Percentiles rank a stretch among this genome's conserved stretches.
Conservation (phyloP, 805 yeast species). For the Spathaspora girioi region DNA sequence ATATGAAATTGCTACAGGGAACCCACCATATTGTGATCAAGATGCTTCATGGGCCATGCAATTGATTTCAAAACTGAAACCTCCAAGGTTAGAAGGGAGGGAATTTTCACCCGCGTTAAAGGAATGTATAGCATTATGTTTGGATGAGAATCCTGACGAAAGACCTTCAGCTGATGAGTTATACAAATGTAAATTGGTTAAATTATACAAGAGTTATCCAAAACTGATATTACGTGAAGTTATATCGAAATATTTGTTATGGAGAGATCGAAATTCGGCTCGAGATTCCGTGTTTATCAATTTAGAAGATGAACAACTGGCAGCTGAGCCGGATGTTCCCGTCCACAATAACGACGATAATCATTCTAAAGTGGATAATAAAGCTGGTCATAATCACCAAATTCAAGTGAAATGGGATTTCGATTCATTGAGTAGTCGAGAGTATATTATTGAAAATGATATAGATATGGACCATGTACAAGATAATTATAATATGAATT, state of each 20-base stretch:
- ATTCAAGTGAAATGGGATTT: slow-evolving; percentile 80
- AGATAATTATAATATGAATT: slow-evolving; percentile 20
- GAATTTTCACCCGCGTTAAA: slow-evolving; percentile 73
- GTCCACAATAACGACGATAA: slow-evolving; percentile 8
- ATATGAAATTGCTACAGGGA: slow-evolving; percentile 93
- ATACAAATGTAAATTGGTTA: slow-evolving; percentile 68
- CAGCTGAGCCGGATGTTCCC: slow-evolving; percentile 7
- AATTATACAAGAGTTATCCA: slow-evolving; percentile 55
- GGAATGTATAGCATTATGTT: slow-evolving; percentile 85
- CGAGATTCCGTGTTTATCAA: slow-evolving; percentile 45
- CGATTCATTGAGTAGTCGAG: slow-evolving; percentile 72
- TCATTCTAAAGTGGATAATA: background rate
- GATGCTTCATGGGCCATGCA: slow-evolving; percentile 96
- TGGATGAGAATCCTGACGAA: slow-evolving; percentile 90
- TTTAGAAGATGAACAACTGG: slow-evolving; percentile 18
- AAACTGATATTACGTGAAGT: slow-evolving; percentile 67
- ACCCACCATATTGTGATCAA: slow-evolving; percentile 94
- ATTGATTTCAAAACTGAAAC: slow-evolving; percentile 85
- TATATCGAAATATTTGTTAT: slow-evolving; percentile 64
- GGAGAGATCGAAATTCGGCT: slow-evolving; percentile 62
- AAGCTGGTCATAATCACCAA: slow-evolving; percentile 11
- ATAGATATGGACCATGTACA: slow-evolving; percentile 40
- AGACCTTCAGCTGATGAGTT: slow-evolving; percentile 86
- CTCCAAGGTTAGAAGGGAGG: slow-evolving; percentile 91
- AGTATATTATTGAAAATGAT: slow-evolving; percentile 70